Conservation (phyloP, 2,329 filamentous ascomycete species). For the Talaromyces albobiverticillius region DNA sequence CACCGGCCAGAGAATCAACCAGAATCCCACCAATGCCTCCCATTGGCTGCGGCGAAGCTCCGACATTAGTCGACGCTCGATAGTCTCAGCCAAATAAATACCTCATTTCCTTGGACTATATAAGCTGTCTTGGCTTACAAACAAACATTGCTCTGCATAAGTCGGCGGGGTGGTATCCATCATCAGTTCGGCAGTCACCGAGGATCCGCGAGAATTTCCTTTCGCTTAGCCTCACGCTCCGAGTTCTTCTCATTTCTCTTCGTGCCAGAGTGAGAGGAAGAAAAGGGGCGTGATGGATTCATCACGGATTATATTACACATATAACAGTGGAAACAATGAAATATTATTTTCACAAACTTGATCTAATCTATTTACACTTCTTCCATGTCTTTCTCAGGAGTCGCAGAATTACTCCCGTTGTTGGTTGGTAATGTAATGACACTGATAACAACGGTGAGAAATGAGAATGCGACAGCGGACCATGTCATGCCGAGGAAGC, state of each 20-base stretch:
- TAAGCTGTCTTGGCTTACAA: neutral
- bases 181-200: neutral
- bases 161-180: neutral
- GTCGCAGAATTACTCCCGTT: constrained; percentile 13
- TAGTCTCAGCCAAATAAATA: neutral
- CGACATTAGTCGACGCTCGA: neutral
- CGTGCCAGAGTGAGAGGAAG: neutral
- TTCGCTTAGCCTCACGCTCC: too few relatives aligned
- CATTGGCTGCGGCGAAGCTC: neutral
- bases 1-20: neutral
- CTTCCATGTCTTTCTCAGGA: constrained; percentile 13
- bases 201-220: too few relatives aligned
- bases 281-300: neutral
- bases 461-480: constrained; percentile 44
- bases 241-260: too few relatives aligned
- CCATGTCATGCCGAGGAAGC: constrained; percentile 61
- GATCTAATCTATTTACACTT: neutral
- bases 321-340: neutral
- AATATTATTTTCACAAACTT: neutral
- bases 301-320: neutral
- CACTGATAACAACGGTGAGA: constrained; percentile 28
- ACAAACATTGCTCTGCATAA: constrained; percentile 3
- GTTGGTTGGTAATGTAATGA: constrained; percentile 24
- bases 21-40: neutral
- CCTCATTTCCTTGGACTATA: neutral